Base-by-base conservation (phyloP, 2,329 filamentous ascomycete genomes). In the Davidsoniella neocaledoniae region DNA sequence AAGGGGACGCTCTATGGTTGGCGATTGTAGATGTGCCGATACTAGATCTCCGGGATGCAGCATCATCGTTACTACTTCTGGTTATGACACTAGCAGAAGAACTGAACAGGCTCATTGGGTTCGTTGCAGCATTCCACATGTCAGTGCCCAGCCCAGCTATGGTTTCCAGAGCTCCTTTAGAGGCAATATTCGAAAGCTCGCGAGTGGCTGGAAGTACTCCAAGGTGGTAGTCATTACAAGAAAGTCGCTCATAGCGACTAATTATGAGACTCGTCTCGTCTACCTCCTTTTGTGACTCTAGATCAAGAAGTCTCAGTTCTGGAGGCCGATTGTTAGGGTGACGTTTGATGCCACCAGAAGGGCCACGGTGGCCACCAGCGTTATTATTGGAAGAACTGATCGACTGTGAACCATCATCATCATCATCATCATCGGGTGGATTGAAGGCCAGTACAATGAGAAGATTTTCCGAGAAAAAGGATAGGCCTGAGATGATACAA, bases 401-500 rank as follows among this genome's bases (percentile, higher is more conserved):
- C 29, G 29, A 3, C 8, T 33, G 29, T 33, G 29, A 33, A 8
- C 79, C 74, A n/a, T 83, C 74, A 7, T 80, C 71, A 43, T 86
- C 83, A 8, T 79, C 74, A n/a, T 83, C 74, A 7, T 80, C 71
- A 43, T 86, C 83, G 37, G 81, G 77, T 54, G 81, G 81, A 59
- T 87, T 80, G 66, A 93, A 95, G 61, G 88, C 88, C 67, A 98
- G 81, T 59, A 96, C 83, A 58, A 94, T 76, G 64, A 98, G 74
- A 57, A 94, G 73, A 61, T 78, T 91, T 62, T 86, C 86, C 62
- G 87, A 94, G 78, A 95, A 96, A 66, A 98, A 74, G 56, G 90
- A 93, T 65, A 98, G 83, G 59, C 91, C 91, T 62, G 91, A 94
- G 70, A 98, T 86, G 63, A 94, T 87, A 71, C 91, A 96, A 68